Base-by-base conservation (phyloP, 1,139 yeast genomes). In the Pichia sp. region DNA sequence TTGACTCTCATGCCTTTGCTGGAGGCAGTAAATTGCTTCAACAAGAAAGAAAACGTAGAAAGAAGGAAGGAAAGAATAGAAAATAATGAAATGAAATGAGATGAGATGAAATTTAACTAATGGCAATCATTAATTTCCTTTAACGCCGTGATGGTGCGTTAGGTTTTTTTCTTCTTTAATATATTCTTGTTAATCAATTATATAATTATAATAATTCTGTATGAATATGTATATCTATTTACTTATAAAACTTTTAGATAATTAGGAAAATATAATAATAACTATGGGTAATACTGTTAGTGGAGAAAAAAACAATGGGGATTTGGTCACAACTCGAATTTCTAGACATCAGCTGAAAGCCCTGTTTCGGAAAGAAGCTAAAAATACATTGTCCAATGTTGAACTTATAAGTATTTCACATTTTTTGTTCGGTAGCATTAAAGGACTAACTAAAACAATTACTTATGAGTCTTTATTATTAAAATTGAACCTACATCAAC, bases 1-100 rank as follows among this genome's bases (percentile, higher is more conserved):
- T 86, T 60, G 95, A 89, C 56, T 80, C 80, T 53, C 96, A 87
- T 54, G 95, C 85, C 48, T 94, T 80, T 35, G 53, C 45, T 11
- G 54, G 54, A 23, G 54, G 54, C 25, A 46, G 52, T 40, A 40
- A 82, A 63, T 77, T 92, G 42, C 67, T 89, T 65, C 73, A 78
- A 41, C 94, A 87, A 62, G 53, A 56, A 27, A 50, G 58, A 50
- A 51, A 49, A 35, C 76, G 95, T 55, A 74, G 82, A 31, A 78
- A 77, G 59, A 56, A 57, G 47, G 53, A 32, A 32, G 10, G 16
- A 32, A 10, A 32, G n/a, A n/a, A n/a, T n/a, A n/a, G n/a, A n/a
- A n/a, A n/a, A n/a, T 25, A 1, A 4, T 28, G 12, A 28, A 28
- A 8, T 4, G 23, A 20, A 32, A 23, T n/a, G n/a, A n/a, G n/a